These are phyloP conservation scores for Lactarius deliciosus DNA, from an alignment of 768 basidiomycete species.

Conservation along the genomic window DNA sequence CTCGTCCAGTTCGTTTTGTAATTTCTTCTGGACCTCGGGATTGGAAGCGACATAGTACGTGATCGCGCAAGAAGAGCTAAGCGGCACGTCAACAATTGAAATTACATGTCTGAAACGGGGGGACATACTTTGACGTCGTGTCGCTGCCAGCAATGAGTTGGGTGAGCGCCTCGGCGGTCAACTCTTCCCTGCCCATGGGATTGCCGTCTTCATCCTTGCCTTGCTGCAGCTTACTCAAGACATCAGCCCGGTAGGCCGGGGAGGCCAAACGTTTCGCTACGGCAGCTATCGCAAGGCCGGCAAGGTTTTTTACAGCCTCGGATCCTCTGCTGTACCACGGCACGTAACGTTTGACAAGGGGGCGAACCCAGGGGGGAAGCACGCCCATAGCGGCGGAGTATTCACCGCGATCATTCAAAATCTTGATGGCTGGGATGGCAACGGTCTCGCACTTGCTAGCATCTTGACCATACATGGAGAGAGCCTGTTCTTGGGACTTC, in stretches of 20 bases:
- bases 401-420: slow-evolving; percentile 50
- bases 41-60: slow-evolving; percentile 77
- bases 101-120: slow-evolving; percentile 9
- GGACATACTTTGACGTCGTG: slow-evolving; percentile 83
- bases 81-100: slow-evolving; percentile 4
- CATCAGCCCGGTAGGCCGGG: slow-evolving; percentile 73
- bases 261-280: slow-evolving; percentile 72
- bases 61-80: slow-evolving; percentile 86
- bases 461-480: slow-evolving; percentile 53
- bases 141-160: slow-evolving; percentile 88
- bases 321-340: slow-evolving; percentile 42
- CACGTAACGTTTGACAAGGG: slow-evolving; percentile 34
- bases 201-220: slow-evolving; percentile 81
- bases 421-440: slow-evolving; percentile 76
- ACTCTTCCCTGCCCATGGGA: slow-evolving; percentile 74
- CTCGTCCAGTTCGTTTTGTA: slow-evolving; percentile 73
- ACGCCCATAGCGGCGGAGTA: slow-evolving; percentile 43
- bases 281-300: slow-evolving; percentile 35
- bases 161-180: slow-evolving; percentile 87
- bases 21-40: slow-evolving; percentile 61
- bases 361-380: slow-evolving; percentile 40
- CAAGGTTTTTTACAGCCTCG: slow-evolving; percentile 37
- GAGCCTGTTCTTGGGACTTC: slow-evolving; percentile 49
- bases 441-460: slow-evolving; percentile 44
- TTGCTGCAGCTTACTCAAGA: slow-evolving; percentile 76